phyloP scores from a whole-genome alignment of 1,284 basidiomycete genomes.

The Cutaneotrichosporon dermatis region DNA sequence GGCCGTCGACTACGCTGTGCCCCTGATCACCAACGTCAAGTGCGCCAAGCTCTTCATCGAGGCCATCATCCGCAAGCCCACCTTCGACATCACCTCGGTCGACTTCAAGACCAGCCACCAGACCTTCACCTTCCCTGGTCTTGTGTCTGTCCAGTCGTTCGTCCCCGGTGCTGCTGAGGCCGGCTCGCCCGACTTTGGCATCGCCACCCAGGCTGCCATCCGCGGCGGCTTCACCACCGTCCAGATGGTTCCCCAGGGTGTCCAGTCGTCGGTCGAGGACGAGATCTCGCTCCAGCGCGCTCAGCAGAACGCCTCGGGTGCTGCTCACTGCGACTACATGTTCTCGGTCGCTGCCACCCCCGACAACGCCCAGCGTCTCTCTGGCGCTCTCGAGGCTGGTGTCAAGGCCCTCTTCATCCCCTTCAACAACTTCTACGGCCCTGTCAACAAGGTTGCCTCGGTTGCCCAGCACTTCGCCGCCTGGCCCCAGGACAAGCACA shows the following conservation, averaged over 20 bases:
- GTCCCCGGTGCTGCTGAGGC: constrained; percentile 64
- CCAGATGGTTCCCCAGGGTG: constrained; percentile 70
- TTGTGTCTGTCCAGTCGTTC: constrained; percentile 84
- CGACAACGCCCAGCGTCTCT: constrained; percentile 62
- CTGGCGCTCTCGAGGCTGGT: constrained; percentile 69
- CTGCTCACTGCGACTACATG: constrained; percentile 80
- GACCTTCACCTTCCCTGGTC: constrained; percentile 85
- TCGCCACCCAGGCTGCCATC: constrained; percentile 72
- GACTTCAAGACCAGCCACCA: constrained; percentile 94
- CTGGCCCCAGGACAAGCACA: constrained; percentile 88
- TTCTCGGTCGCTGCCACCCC: constrained; percentile 71
- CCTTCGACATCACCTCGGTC: constrained; percentile 78
- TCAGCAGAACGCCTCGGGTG: constrained; percentile 59
- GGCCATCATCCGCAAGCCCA: constrained; percentile 82
- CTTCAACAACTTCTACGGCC: constrained; percentile 60
- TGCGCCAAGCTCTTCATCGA: constrained; percentile 96
- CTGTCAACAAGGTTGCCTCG: constrained; percentile 53
- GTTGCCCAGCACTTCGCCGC: constrained; percentile 83
- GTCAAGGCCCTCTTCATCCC: constrained; percentile 82
- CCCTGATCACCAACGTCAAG: constrained; percentile 97
- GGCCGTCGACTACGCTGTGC: constrained; percentile 99
- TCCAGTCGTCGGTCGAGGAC: constrained; percentile 62
- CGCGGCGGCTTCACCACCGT: constrained; percentile 82
- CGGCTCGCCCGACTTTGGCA: constrained; percentile 61
- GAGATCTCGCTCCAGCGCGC: constrained; percentile 64